These are phyloP conservation scores for Aspergillus floridensis DNA, from an alignment of 2,329 filamentous ascomycete genomes.

Conservation along the genomic window DNA sequence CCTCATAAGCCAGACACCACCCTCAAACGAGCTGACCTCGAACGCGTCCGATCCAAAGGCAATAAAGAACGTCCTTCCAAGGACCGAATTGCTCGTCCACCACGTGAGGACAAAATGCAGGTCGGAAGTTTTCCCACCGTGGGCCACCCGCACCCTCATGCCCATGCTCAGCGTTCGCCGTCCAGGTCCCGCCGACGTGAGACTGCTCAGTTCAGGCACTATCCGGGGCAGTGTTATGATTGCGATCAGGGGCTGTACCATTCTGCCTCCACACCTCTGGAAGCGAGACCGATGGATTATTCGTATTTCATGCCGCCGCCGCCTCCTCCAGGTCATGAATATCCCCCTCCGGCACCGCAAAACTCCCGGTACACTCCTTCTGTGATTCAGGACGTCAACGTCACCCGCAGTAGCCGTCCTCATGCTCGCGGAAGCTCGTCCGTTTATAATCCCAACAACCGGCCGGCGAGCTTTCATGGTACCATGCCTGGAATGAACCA, in stretches of 20 bases:
- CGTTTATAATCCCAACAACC: slow-evolving; percentile 35
- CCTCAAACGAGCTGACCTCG: slow-evolving; percentile 29
- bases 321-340: slow-evolving; percentile 29
- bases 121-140: slow-evolving; percentile 32
- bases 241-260: slow-evolving; percentile 38
- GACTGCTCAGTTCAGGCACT: slow-evolving; percentile 28
- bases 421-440: slow-evolving; percentile 31
- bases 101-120: slow-evolving; percentile 37
- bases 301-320: slow-evolving; percentile 29
- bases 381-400: slow-evolving; percentile 32
- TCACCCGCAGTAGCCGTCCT: slow-evolving; percentile 28
- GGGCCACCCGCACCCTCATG: slow-evolving; percentile 27
- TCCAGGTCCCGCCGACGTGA: slow-evolving; percentile 37
- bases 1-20: slow-evolving; percentile 39
- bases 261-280: slow-evolving; percentile 26
- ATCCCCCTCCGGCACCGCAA: slow-evolving; percentile 32
- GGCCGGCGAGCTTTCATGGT: slow-evolving; percentile 42
- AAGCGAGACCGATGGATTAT: slow-evolving; percentile 33
- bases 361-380: slow-evolving; percentile 29
- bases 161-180: slow-evolving; percentile 30
- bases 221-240: slow-evolving; percentile 35
- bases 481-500: slow-evolving; percentile 31
- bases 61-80: slow-evolving; percentile 30
- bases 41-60: slow-evolving; percentile 29
- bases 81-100: slow-evolving; percentile 26